Conservation (phyloP, 768 basidiomycete species). For the Candolleomyces aberdarensis region DNA sequence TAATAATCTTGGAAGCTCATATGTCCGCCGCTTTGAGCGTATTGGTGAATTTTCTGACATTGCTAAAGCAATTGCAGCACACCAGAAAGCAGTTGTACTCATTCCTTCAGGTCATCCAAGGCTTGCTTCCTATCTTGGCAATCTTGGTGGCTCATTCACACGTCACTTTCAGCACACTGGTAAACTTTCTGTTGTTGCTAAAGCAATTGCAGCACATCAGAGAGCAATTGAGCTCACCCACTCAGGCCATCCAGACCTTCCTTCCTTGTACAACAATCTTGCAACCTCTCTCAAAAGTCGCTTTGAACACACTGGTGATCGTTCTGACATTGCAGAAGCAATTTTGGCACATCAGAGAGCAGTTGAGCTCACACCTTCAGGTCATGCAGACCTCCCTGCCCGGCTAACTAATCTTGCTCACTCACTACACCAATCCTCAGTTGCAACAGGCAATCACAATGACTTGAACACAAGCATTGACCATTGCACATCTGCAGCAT, state of each 20-base stretch:
- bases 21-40: no score
- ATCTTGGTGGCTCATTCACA: neutral
- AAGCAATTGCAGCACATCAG: neutral
- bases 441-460: neutral
- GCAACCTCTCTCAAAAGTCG: neutral
- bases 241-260: neutral
- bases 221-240: neutral
- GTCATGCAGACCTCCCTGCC: neutral
- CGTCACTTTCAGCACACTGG: neutral
- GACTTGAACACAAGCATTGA: neutral
- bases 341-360: neutral
- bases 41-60: neutral
- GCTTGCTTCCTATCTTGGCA: neutral
- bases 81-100: neutral
- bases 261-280: neutral
- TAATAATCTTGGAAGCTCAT: no score
- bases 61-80: neutral
- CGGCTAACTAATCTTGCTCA: neutral
- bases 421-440: neutral
- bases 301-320: constrained; percentile 4
- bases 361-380: neutral
- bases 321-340: neutral
- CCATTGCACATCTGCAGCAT: neutral
- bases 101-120: neutral
- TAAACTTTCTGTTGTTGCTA: neutral